These are phyloP conservation scores for Mucor irregularis DNA, from an alignment of 371 early-diverging fungal species.

Conservation along the genomic window DNA sequence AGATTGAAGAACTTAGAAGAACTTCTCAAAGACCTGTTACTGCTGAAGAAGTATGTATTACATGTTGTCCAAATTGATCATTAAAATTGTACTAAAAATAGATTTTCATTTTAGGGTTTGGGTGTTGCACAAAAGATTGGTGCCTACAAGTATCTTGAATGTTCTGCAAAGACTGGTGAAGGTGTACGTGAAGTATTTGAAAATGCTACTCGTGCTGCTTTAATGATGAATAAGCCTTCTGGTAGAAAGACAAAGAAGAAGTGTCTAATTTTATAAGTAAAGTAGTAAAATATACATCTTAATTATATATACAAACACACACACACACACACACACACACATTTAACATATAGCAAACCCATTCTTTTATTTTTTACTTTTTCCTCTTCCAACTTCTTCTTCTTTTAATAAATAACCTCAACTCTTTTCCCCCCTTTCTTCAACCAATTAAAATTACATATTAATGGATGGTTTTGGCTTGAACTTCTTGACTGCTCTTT, in stretches of 20 bases:
- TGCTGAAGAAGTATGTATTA: slow-evolving; percentile 64
- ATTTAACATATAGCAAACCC: background rate
- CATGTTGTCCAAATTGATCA: too few species aligned
- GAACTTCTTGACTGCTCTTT: slow-evolving; percentile 86
- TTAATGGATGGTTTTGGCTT: slow-evolving; percentile 82
- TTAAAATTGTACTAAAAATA: too few species aligned
- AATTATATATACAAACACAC: background rate
- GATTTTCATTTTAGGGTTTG: slow-evolving; percentile 47
- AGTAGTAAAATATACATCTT: background rate
- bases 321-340: background rate
- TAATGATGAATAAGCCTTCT: slow-evolving; percentile 41
- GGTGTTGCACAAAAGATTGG: slow-evolving; percentile 68
- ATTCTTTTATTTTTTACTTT: background rate
- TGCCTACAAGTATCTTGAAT: slow-evolving; percentile 80
- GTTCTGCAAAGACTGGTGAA: slow-evolving; percentile 71
- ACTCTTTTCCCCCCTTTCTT: background rate
- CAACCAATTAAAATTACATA: slow-evolving; percentile 51
- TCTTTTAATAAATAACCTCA: background rate
- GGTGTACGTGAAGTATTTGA: slow-evolving; percentile 80
- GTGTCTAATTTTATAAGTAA: slow-evolving; percentile 20
- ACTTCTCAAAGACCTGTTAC: slow-evolving; percentile 80
- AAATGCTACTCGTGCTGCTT: slow-evolving; percentile 62
- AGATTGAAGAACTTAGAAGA: slow-evolving; percentile 75
- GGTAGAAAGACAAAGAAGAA: slow-evolving; percentile 9
- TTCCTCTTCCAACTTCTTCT: background rate